These are phyloP conservation scores for Agarophyton chilense DNA, from an alignment of 23 red algal genomes.

Conservation along the genomic window DNA sequence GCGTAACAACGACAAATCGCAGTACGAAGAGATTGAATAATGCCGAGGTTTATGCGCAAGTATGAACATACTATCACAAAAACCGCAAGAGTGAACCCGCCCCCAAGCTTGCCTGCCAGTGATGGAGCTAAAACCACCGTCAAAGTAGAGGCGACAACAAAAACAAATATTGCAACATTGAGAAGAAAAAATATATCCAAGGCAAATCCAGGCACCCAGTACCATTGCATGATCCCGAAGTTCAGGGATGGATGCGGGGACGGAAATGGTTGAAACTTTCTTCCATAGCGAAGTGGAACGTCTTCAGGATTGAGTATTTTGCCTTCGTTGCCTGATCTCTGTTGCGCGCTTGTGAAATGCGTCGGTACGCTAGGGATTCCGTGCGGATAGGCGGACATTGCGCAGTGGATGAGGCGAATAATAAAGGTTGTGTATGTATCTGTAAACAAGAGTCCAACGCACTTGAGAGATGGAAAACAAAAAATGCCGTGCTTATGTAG, in stretches of 20 bases:
- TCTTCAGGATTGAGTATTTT: not conserved
- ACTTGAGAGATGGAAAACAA: no score
- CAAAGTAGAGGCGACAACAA: not conserved
- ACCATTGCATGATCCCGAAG: not conserved
- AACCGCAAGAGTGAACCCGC: not conserved
- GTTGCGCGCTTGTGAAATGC: no score
- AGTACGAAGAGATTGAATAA: not conserved
- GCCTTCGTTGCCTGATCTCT: no score
- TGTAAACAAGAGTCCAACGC: no score
- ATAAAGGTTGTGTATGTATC: no score
- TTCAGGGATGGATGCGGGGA: not conserved
- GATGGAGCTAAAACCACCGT: not conserved
- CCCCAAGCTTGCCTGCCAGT: not conserved
- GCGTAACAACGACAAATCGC: conserved; percentile 6
- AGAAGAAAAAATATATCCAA: not conserved
- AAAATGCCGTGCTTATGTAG: no score
- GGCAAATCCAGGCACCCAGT: not conserved
- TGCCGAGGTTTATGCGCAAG: not conserved
- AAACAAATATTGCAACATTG: not conserved
- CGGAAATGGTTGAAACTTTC: not conserved
- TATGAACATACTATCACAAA: not conserved
- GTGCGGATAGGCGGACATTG: no score
- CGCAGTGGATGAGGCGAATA: no score
- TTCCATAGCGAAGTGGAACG: not conserved
- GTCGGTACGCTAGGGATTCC: no score